Percentiles rank a stretch among this genome's conserved stretches.
Conservation (phyloP, 768 basidiomycete genomes). For the Peribolospora baueri region DNA sequence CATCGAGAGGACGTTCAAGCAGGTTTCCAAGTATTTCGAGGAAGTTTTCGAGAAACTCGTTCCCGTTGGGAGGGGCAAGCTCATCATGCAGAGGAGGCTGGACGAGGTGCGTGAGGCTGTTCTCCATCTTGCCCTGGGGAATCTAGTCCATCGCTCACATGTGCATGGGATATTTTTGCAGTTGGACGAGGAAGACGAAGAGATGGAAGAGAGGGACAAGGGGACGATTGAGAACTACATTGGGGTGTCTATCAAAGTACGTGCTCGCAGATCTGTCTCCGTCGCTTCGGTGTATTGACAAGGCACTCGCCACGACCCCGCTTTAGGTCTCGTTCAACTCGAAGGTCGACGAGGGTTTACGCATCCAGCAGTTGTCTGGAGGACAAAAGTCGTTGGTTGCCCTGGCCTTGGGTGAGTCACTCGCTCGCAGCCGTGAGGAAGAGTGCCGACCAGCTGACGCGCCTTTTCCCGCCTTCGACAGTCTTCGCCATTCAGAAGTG, state of each 20-base stretch:
- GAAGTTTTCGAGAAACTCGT: constrained; percentile 93
- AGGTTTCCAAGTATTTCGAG: constrained; percentile 88
- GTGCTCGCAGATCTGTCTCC: not conserved
- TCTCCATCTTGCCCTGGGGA: constrained; percentile 9
- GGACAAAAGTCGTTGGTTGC: constrained; percentile 96
- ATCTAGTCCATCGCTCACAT: not conserved
- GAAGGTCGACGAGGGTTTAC: constrained; percentile 82
- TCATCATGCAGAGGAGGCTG: constrained; percentile 78
- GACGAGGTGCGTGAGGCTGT: constrained; percentile 37
- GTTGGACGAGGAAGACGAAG: constrained; percentile 14
- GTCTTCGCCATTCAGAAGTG: constrained; percentile 99
- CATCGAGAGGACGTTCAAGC: constrained; percentile 93
- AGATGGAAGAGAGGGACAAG: constrained; percentile 14
- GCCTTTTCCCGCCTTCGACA: constrained; percentile 14
- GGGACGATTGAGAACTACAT: constrained; percentile 67
- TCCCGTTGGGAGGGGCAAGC: constrained; percentile 64
- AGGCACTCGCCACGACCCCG: not conserved
- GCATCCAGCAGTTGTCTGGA: constrained; percentile 88
- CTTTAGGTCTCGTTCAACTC: constrained; percentile 89
- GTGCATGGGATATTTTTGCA: not conserved
- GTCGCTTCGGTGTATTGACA: too few species aligned
- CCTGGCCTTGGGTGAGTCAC: constrained; percentile 49
- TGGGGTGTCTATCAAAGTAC: constrained; percentile 79
- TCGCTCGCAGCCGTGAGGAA: not conserved
- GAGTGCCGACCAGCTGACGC: too few species aligned